Conservation (phyloP, 169 alveolate species). For the Cryptosporidium meleagridis region DNA sequence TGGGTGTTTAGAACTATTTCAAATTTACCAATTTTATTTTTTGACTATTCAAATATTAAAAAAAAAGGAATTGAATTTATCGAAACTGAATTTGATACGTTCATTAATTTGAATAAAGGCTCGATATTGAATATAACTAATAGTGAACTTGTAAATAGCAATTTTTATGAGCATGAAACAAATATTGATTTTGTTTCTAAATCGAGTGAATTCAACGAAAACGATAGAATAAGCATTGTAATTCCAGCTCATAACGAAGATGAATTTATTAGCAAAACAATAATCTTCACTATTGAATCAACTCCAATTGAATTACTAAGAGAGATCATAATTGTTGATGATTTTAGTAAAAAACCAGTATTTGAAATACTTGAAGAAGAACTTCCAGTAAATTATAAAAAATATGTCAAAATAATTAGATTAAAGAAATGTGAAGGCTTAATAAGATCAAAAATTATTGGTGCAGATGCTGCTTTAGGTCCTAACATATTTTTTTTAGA, state of each 20-base stretch:
- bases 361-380: constrained; percentile 52
- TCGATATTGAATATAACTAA: not conserved
- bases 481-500: constrained; percentile 81
- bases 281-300: constrained; percentile 73
- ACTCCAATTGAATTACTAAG: constrained; percentile 75
- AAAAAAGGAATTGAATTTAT: constrained; percentile 2
- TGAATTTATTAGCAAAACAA: constrained; percentile 72
- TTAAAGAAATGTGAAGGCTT: constrained; percentile 78
- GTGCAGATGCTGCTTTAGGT: constrained; percentile 79
- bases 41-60: not conserved
- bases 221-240: constrained; percentile 72
- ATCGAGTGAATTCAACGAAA: not conserved
- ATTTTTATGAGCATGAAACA: not conserved
- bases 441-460: constrained; percentile 78
- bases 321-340: constrained; percentile 81
- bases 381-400: constrained; percentile 47
- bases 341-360: constrained; percentile 77
- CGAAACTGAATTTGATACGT: constrained; percentile 64
- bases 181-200: not conserved
- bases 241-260: constrained; percentile 82
- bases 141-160: not conserved
- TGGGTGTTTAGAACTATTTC: constrained; percentile 35
- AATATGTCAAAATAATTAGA: constrained; percentile 74
- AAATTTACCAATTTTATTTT: constrained; percentile 5
- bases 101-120: not conserved